Conservation (phyloP, 2,329 filamentous ascomycete species). For the Pseudopithomyces chartarum region DNA sequence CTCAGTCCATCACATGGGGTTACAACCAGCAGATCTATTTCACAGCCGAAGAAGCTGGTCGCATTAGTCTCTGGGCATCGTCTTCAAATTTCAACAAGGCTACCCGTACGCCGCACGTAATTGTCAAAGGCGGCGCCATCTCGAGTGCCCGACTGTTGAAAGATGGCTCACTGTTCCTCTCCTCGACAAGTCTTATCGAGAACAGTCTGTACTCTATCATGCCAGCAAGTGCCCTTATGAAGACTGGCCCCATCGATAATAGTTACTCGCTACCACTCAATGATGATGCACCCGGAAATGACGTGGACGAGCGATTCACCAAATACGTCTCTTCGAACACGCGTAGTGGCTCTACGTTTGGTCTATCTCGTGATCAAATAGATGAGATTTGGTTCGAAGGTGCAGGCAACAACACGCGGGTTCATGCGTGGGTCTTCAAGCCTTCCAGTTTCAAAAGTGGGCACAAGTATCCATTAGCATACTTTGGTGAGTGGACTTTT, state of each 20-base stretch:
- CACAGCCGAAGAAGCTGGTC: slow-evolving; percentile 73
- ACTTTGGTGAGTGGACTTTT: slow-evolving; percentile 55
- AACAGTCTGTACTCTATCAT: slow-evolving; percentile 72
- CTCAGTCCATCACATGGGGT: slow-evolving; percentile 56
- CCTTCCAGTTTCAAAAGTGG: slow-evolving; percentile 67
- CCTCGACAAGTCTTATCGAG: slow-evolving; percentile 71
- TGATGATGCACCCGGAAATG: slow-evolving; percentile 24
- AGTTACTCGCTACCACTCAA: slow-evolving; percentile 26
- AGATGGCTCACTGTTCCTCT: slow-evolving; percentile 63
- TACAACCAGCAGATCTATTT: slow-evolving; percentile 67
- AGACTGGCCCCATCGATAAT: slow-evolving; percentile 9
- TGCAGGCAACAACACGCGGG: slow-evolving; percentile 59
- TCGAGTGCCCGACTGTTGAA: slow-evolving; percentile 58
- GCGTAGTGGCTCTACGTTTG: slow-evolving; percentile 68
- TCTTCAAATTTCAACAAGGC: slow-evolving; percentile 3
- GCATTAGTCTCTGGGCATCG: slow-evolving; percentile 62
- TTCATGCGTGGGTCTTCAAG: slow-evolving; percentile 73
- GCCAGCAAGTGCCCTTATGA: slow-evolving; percentile 31
- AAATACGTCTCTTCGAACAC: slow-evolving; percentile 65
- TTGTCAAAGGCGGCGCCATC: slow-evolving; percentile 41
- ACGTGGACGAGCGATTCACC: slow-evolving; percentile 31
- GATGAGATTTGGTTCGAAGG: slow-evolving; percentile 73
- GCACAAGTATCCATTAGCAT: slow-evolving; percentile 78
- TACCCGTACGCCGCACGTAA: slow-evolving; percentile 23
- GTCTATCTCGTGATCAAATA: slow-evolving; percentile 66